These are phyloP conservation scores for Monilinia fructigena DNA, from an alignment of 2,329 filamentous ascomycete species.

Conservation along the genomic window DNA sequence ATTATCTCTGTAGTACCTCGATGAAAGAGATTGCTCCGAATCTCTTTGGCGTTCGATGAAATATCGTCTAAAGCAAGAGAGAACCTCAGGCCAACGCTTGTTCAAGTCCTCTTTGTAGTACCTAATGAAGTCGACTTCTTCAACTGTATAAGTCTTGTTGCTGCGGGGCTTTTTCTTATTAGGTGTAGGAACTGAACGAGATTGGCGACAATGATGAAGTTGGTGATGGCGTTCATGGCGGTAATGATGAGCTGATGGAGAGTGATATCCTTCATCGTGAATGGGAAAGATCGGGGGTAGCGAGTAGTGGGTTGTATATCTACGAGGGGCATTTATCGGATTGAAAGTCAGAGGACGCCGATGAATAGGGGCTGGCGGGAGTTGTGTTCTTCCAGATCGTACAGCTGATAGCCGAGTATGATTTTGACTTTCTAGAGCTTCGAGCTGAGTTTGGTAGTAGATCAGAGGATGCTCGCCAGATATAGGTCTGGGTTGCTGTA, in stretches of 20 bases:
- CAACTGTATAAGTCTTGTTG: constrained; percentile 26
- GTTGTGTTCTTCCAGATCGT: constrained; percentile 11
- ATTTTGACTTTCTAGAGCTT: not conserved
- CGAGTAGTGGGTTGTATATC: not conserved
- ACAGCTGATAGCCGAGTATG: not conserved
- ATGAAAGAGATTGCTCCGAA: constrained; percentile 24
- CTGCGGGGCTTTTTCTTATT: constrained; percentile 18
- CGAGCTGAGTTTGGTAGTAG: not conserved
- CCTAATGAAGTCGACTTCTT: constrained; percentile 27
- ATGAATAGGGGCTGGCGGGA: constrained; percentile 11
- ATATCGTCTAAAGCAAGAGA: constrained; percentile 4
- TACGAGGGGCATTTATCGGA: not conserved
- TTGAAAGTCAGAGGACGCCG: constrained; percentile 2
- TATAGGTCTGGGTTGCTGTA: not conserved
- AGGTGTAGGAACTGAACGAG: not conserved
- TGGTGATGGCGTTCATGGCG: not conserved
- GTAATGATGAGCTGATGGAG: not conserved
- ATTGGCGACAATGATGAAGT: not conserved
- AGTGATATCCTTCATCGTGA: not conserved
- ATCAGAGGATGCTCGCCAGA: not conserved
- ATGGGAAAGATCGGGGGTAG: not conserved
- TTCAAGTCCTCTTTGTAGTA: constrained; percentile 26
- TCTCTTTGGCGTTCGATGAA: constrained; percentile 14
- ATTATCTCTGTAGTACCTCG: constrained; percentile 27
- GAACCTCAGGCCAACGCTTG: constrained; percentile 20